Percentiles rank a stretch among this genome's conserved stretches.
These are phyloP conservation scores for Lactarius sanguifluus DNA, from an alignment of 768 basidiomycete genomes.

Conservation along the genomic window DNA sequence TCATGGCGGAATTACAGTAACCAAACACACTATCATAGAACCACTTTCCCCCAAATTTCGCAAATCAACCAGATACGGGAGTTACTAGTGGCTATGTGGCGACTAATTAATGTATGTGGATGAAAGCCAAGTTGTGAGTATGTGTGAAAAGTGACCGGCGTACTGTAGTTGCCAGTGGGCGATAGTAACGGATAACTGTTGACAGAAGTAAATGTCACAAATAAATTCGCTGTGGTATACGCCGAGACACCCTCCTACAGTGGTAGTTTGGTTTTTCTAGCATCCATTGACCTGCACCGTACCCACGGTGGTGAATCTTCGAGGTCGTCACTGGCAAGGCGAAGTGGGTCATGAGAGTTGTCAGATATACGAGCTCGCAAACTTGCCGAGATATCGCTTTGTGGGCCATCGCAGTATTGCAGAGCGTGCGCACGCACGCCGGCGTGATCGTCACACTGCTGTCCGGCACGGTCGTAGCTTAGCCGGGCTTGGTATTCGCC, in stretches of 20 bases:
- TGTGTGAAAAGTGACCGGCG: too few relatives aligned
- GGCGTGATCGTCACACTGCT: conserved; percentile 45
- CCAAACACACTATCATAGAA: too few relatives aligned
- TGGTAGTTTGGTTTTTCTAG: background rate
- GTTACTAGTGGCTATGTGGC: too few relatives aligned
- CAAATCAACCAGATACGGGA: too few relatives aligned
- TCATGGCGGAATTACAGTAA: too few relatives aligned
- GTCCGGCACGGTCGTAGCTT: conserved; percentile 37
- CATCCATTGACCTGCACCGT: conserved; percentile 2
- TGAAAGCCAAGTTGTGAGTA: too few relatives aligned
- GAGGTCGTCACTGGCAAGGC: background rate
- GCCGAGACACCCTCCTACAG: too few relatives aligned
- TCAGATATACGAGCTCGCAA: conserved; percentile 46
- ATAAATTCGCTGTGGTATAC: background rate
- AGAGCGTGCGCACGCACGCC: conserved; percentile 38
- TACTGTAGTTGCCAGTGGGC: too few relatives aligned
- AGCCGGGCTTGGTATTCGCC: background rate
- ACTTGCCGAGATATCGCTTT: conserved; percentile 52
- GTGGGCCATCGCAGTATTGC: conserved; percentile 34
- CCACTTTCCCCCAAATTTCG: too few relatives aligned
- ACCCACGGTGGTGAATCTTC: background rate
- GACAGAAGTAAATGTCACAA: too few relatives aligned
- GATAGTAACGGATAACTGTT: background rate
- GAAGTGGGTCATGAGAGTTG: conserved; percentile 47
- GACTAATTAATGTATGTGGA: too few relatives aligned